Evolutionary conservation across 768 basidiomycete species (phyloP), one percentile per base, ranked within the genome.

Genomic region (Paxillus rubicundulus): DNA sequence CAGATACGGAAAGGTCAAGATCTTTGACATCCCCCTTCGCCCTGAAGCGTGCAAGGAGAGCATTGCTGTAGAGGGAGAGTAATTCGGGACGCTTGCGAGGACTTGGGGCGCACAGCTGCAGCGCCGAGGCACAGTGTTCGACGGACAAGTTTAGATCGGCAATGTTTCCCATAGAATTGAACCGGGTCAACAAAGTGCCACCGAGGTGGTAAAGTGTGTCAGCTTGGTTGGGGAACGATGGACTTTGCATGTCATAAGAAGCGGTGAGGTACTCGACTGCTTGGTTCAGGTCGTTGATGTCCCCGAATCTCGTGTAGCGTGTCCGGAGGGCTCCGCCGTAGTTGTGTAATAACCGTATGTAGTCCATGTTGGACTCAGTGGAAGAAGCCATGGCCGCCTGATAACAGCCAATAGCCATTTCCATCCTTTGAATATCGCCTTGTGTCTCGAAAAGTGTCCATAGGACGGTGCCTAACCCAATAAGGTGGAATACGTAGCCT

Each of bases 321-420:
- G 45, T 18, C n/a, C n/a, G 49, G 42, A 64, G 64, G 33, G 60
- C 55, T 24, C 27, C 32, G 10, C 52, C 54, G 36, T 60, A 63
- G 38, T 58, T 64, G 12, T 55, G 52, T 4, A 69, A 55, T 28
- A 66, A 53, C 9, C 51, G 54, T 4, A 56, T 54, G 32, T 58
- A 53, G 6, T 54, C 57, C 12, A 58, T n/a, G n/a, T 58, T 55
- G 2, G 51, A 49, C 17, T 49, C 45, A 34, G 38, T 36, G 30
- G 66, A 65, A 41, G 54, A 28, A 10, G 16, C 30, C 44, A 66
- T 59, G 9, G 58, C 64, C 10, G 13, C 34, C 14, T 52, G 28
- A 38, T 54, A 62, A 48, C 32, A 56, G 17, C 13, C 18, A 28
- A 71, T 49, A 7, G 66, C 68, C 40, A 44, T 50, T 21, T 68